Base-by-base conservation (phyloP, 169 alveolate species). In the Miamiensis avidus region DNA sequence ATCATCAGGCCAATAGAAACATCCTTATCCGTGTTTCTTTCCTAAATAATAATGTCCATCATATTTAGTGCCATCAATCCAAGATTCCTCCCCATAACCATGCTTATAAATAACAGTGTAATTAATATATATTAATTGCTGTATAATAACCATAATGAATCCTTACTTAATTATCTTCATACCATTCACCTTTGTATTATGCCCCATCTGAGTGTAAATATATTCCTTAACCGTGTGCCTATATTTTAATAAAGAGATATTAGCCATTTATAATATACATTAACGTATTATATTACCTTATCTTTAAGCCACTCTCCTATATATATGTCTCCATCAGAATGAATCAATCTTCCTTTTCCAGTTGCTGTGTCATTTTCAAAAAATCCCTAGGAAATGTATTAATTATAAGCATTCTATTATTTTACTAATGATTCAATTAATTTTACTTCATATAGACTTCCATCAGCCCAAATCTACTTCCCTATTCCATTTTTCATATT, bases 51-150 rank as follows among this genome's bases (percentile, higher is more conserved):
- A 93, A 65, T 82, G 84, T 73, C 93, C 93, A 76, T 75, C 86
- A 86, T 81, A 92, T 72, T 74, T 76, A 25, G 91, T 88, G 29
- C 93, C 93, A 86, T 89, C 91, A 74, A 78, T 84, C 90, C 91
- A 91, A 26, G 72, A 78, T 82, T 91, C 94, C 65, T 76, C 88
- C 1, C 94, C 94, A 49, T 78, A 34, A 15, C 97, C 97, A 89
- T 91, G 81, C 69, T 49, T 11, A 11, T 11, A 11, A 49, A 49
- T 49, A 49, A 49, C 4, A 11, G 20, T 49, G 20, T 11, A 11
- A 49, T 11, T 49, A 11, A 49, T 49, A 49, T 11, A 75, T 89
- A 92, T 75, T 93, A 90, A 74, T 87, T 77, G 33, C 72, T 77
- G 26, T 49, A 49, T 49, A 11, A 49, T 49, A 49, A 11, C 20